Base-by-base conservation (phyloP, 176 grass and related monocot species). In the Calamus simplicifolius region DNA sequence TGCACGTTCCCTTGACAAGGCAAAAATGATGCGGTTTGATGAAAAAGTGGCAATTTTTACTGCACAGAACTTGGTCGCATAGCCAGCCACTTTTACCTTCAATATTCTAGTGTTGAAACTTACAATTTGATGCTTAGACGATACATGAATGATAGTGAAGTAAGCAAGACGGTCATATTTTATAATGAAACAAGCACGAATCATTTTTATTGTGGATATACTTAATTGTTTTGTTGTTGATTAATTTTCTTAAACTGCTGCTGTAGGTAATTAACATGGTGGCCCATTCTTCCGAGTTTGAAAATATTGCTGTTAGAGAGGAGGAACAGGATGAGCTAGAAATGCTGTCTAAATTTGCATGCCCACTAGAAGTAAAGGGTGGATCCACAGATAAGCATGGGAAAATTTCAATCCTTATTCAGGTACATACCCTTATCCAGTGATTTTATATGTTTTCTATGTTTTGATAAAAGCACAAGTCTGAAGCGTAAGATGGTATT, bases 371-470 rank as follows among this genome's bases (percentile, higher is more conserved):
- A 79, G 71, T 96, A 63, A 96, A 96, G 82, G 87, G 92, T 82
- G 92, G 92, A 6, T 62, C 84, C 16, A 84, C 84, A 56, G 87
- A 96, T 59, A 96, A 96, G 75, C 81, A 82, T 66, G 92, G 92
- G 49, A 96, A 96, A 78, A 96, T 88, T 72, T 81, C 92, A 61
- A 96, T 96, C 79, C 92, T 96, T 69, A 96, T 96, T 85, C 92
- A 96, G 92, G 92, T 88, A 61, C 50, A 19, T 80, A 67, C 10
- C 14, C 17, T 10, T 50, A 51, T 51, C 23, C 7, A 43, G 7
- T 43, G 35, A 8, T 38, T 43, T 43, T 43, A 43, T 12, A 12
- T 43, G 12, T 43, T 43, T 10, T 12, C 6, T 43, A 43, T 43
- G 35, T 43, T 43, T 43, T 43, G 35, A 13, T 43, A 43, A 43